Conservation (phyloP, 2,329 filamentous ascomycete species). For the Emergomyces pasteurianus region DNA sequence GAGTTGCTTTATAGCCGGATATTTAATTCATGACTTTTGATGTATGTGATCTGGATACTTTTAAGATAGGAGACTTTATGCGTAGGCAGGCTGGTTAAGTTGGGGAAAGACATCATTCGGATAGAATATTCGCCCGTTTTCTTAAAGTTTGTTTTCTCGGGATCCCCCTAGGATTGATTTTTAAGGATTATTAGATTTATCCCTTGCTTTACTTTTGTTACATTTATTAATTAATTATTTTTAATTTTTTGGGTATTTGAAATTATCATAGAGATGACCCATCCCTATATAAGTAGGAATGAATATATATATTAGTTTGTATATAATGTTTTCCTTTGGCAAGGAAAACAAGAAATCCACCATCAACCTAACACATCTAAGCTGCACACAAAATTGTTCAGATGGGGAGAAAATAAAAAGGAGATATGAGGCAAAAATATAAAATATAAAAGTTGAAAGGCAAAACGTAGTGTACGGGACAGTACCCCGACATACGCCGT, state of each 20-base stretch:
- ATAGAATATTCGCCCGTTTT: no score
- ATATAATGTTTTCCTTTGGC: background rate
- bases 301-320: background rate
- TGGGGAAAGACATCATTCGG: background rate
- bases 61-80: background rate
- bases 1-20: slow-evolving; percentile 55
- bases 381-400: background rate
- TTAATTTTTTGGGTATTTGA: no score
- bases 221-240: no score
- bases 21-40: slow-evolving; percentile 47
- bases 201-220: no score
- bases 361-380: background rate
- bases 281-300: background rate
- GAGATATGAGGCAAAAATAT: background rate
- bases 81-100: background rate
- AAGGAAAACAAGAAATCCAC: background rate
- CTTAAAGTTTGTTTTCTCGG: no score
- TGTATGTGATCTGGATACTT: background rate
- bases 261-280: background rate
- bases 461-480: background rate
- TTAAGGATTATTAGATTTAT: background rate
- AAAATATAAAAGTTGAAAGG: background rate
- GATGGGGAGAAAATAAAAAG: background rate
- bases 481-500: background rate
- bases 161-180: background rate